These are phyloP conservation scores for Mycosphaerelloides madeirae DNA, from an alignment of 2,329 filamentous ascomycete species.

Conservation along the genomic window DNA sequence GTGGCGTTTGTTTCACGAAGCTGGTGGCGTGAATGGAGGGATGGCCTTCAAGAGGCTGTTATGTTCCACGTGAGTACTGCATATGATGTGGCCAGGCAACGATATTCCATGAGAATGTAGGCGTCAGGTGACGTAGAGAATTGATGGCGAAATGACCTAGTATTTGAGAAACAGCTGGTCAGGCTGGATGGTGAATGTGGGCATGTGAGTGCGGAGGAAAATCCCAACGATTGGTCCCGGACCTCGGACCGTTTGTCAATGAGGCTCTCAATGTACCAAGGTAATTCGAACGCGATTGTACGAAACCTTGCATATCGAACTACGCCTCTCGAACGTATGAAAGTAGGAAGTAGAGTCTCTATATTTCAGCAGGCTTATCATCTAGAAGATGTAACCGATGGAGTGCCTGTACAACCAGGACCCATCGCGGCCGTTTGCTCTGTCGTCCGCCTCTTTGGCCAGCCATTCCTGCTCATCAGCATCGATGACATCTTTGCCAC, in stretches of 20 bases:
- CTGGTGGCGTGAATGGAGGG: too few relatives aligned
- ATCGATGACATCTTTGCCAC: constrained; percentile 57
- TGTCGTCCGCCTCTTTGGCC: constrained; percentile 26
- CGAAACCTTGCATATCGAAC: too few relatives aligned
- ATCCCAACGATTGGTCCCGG: not conserved
- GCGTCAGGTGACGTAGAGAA: not conserved
- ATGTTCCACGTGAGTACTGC: too few relatives aligned
- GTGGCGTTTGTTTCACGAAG: too few relatives aligned
- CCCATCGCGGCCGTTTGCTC: constrained; percentile 20
- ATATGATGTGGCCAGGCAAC: too few relatives aligned
- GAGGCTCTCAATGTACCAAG: not conserved
- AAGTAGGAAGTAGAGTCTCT: not conserved
- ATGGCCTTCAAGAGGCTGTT: too few relatives aligned
- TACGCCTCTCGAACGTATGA: not conserved
- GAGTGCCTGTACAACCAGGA: constrained; percentile 25
- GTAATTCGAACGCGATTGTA: too few relatives aligned
- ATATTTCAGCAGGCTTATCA: not conserved
- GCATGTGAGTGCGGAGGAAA: constrained; percentile 1
- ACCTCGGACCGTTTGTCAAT: too few relatives aligned
- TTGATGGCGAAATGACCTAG: too few relatives aligned
- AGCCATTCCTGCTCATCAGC: constrained; percentile 46
- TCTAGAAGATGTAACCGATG: constrained; percentile 27
- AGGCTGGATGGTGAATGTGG: too few relatives aligned
- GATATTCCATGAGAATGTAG: too few relatives aligned
- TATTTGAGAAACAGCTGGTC: too few relatives aligned